phyloP scores from a whole-genome alignment of 768 basidiomycete species.

The Tricholoma hemisulphureum region DNA sequence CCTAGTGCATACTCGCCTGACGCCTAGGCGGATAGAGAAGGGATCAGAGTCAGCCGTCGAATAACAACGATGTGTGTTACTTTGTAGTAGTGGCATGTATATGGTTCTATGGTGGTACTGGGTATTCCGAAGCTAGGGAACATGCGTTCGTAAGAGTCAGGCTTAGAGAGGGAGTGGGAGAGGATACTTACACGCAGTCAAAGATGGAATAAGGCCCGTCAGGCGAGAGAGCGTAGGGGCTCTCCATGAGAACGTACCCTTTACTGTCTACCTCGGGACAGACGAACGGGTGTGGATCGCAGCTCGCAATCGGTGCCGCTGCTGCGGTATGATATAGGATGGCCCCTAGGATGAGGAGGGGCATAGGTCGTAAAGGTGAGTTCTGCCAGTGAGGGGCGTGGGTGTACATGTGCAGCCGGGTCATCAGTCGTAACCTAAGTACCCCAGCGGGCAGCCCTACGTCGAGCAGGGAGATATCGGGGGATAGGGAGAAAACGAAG shows the following conservation, averaged over 20 bases:
- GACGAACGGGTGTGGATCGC: slow-evolving; percentile 9
- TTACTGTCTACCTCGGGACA: slow-evolving; percentile 13
- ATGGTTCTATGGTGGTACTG: slow-evolving; percentile 2
- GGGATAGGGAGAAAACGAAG: too few relatives aligned
- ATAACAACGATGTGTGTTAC: slow-evolving; percentile 1
- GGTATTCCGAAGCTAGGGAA: slow-evolving; percentile 14
- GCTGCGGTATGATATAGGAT: neutral
- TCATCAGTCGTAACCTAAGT: too few relatives aligned
- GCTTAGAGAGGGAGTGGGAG: neutral
- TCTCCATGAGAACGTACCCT: slow-evolving; percentile 12
- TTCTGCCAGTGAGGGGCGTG: too few relatives aligned
- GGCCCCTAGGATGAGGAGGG: neutral
- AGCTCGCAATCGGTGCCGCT: slow-evolving; percentile 10
- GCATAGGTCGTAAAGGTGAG: too few relatives aligned
- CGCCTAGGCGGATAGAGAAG: slow-evolving; percentile 1
- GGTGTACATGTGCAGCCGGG: too few relatives aligned
- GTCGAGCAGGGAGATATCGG: too few relatives aligned
- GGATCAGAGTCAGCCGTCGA: neutral
- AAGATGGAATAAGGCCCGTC: slow-evolving; percentile 21
- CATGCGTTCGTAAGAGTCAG: too few relatives aligned
- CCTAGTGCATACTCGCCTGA: slow-evolving; percentile 12
- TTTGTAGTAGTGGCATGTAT: slow-evolving; percentile 21
- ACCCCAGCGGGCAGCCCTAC: too few relatives aligned
- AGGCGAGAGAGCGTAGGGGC: slow-evolving; percentile 12
- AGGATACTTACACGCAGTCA: slow-evolving; percentile 19